Evolutionary conservation across 2,329 filamentous ascomycete species (phyloP).

Genomic region (Trichoderma pleuroti): DNA sequence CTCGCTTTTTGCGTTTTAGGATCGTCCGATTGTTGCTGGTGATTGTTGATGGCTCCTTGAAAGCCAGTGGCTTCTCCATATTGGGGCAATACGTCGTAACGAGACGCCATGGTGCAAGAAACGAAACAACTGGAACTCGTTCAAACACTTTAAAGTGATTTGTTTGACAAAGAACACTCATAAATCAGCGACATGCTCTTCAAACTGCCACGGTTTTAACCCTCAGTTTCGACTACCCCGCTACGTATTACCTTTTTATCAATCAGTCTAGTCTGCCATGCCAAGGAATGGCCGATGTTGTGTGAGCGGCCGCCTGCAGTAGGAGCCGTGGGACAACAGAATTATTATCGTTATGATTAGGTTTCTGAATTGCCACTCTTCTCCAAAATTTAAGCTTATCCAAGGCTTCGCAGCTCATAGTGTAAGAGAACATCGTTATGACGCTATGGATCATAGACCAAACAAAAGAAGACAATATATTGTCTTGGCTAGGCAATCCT

Average conservation of each 20-base stretch:
- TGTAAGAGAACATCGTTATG: too few species aligned
- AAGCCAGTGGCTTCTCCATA: neutral
- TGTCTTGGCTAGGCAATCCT: neutral
- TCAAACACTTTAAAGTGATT: neutral
- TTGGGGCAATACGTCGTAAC: neutral
- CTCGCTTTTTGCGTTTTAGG: neutral
- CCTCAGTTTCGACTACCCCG: neutral
- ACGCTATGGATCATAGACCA: neutral
- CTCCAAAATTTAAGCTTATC: too few species aligned
- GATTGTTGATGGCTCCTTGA: neutral
- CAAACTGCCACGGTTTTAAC: neutral
- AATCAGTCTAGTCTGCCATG: too few species aligned
- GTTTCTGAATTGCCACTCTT: too few species aligned
- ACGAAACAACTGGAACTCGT: neutral
- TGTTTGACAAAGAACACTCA: neutral
- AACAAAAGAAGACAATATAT: neutral
- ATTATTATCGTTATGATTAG: too few species aligned
- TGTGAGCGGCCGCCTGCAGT: too few species aligned
- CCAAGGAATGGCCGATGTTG: too few species aligned
- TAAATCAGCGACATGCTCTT: neutral
- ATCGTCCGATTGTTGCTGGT: neutral
- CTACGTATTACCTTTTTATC: too few species aligned
- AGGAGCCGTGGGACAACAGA: too few species aligned
- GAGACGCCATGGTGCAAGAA: neutral
- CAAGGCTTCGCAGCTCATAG: too few species aligned